Evolutionary conservation across 2,329 filamentous ascomycete genomes (phyloP).

Genomic region (Fusarium pilosicola): DNA sequence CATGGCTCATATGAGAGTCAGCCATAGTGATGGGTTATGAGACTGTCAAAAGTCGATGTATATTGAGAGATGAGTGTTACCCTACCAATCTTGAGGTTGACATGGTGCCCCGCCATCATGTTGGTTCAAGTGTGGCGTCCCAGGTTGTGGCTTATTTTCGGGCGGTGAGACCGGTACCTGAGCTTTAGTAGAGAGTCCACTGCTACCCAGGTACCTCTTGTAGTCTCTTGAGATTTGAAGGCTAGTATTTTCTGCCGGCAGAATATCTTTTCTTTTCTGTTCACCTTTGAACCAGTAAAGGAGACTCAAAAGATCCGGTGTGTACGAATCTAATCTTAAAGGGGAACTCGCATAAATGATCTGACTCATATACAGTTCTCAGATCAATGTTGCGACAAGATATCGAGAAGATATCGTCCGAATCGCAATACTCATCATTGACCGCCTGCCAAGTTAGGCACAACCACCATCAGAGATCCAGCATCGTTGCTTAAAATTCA

Average conservation of each 20-base stretch:
- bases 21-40: conserved; percentile 32
- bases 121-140: conserved; percentile 11
- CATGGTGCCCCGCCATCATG: conserved; percentile 40
- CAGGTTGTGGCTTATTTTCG: conserved; percentile 3
- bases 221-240: background rate
- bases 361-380: fast-evolving
- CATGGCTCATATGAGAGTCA: conserved; percentile 40
- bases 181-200: background rate
- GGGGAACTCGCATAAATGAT: background rate
- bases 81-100: conserved; percentile 26
- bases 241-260: conserved; percentile 5
- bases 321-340: fast-evolving
- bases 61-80: conserved; percentile 16
- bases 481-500: conserved; percentile 18
- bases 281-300: no score
- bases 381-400: background rate
- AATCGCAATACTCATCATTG: background rate
- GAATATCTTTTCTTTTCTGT: background rate
- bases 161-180: conserved; percentile 1
- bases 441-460: conserved; percentile 22
- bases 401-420: background rate
- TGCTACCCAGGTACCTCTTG: background rate
- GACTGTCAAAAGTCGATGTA: conserved; percentile 4
- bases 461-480: background rate
- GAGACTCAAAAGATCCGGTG: background rate